Percentiles rank a stretch among this genome's conserved stretches.
Conservation (phyloP, 2,329 filamentous ascomycete genomes). For the Alternaria viburni region DNA sequence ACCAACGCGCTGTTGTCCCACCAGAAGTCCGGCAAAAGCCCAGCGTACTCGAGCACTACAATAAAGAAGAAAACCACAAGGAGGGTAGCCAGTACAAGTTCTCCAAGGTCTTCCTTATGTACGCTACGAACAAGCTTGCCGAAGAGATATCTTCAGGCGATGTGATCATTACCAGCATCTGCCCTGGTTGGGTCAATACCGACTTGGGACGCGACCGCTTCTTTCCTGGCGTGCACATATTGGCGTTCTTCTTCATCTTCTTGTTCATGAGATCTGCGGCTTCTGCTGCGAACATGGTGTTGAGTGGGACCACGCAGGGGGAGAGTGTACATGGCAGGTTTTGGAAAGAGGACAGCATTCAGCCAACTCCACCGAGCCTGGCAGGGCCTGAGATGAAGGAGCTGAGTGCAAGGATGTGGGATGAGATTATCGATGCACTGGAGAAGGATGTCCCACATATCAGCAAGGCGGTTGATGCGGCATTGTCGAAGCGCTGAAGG, state of each 20-base stretch:
- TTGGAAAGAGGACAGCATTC: slow-evolving; percentile 44
- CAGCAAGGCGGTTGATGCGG: slow-evolving; percentile 10
- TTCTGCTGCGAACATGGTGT: slow-evolving; percentile 38
- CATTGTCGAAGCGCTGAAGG: neutral
- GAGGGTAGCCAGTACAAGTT: slow-evolving; percentile 36
- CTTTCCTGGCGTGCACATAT: slow-evolving; percentile 32
- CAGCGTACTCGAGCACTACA: slow-evolving; percentile 41
- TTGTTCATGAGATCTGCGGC: slow-evolving; percentile 33
- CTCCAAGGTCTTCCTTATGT: slow-evolving; percentile 47
- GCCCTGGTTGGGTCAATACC: slow-evolving; percentile 41
- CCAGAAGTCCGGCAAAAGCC: slow-evolving; percentile 24
- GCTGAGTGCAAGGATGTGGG: slow-evolving; percentile 37
- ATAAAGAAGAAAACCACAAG: slow-evolving; percentile 34
- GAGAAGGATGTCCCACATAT: slow-evolving; percentile 36
- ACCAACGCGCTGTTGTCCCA: slow-evolving; percentile 33
- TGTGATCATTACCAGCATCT: slow-evolving; percentile 46
- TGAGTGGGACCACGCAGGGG: slow-evolving; percentile 44
- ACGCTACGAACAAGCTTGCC: slow-evolving; percentile 37
- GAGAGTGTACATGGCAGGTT: slow-evolving; percentile 44
- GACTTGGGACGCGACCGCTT: slow-evolving; percentile 41
- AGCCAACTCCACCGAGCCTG: slow-evolving; percentile 37
- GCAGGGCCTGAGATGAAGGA: slow-evolving; percentile 41
- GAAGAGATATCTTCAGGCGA: slow-evolving; percentile 32
- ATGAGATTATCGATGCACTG: slow-evolving; percentile 43
- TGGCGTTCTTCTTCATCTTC: slow-evolving; percentile 29